These are phyloP conservation scores for Trypanosoma theileri DNA, from an alignment of 208 protist genomes.

Conservation along the genomic window DNA sequence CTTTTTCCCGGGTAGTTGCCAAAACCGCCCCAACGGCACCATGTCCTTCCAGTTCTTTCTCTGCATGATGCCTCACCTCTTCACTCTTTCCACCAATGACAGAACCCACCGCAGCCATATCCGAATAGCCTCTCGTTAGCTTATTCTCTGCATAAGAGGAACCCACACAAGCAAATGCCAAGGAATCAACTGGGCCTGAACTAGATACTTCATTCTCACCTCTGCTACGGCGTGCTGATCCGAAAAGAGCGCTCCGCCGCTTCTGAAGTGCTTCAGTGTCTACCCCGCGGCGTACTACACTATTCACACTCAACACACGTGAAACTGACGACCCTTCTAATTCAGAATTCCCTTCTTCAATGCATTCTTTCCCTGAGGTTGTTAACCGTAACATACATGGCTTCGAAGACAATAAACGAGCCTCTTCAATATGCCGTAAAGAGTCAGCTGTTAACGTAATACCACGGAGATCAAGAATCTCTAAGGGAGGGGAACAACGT, in stretches of 20 bases:
- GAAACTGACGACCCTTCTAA: background rate
- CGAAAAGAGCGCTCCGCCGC: conserved; percentile 63
- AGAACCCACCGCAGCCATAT: too few species aligned
- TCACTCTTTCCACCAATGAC: too few species aligned
- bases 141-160: too few species aligned
- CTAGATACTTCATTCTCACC: background rate
- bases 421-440: conserved; percentile 13
- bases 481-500: conserved; percentile 12
- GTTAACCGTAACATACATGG: conserved; percentile 3
- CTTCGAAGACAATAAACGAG: background rate
- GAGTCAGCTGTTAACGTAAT: conserved; percentile 1
- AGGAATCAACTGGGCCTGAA: conserved; percentile 14
- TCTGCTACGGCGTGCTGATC: background rate
- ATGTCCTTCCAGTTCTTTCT: too few species aligned
- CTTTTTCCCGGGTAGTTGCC: too few species aligned
- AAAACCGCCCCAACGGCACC: too few species aligned
- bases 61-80: too few species aligned
- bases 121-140: too few species aligned
- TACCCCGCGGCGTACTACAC: background rate
- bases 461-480: conserved; percentile 6
- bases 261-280: conserved; percentile 41
- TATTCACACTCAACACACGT: background rate
- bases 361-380: background rate
- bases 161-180: too few species aligned
- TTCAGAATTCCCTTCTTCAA: background rate